Base-by-base conservation (phyloP, 2,329 filamentous ascomycete genomes). In the Pseudogymnoascus sp. region DNA sequence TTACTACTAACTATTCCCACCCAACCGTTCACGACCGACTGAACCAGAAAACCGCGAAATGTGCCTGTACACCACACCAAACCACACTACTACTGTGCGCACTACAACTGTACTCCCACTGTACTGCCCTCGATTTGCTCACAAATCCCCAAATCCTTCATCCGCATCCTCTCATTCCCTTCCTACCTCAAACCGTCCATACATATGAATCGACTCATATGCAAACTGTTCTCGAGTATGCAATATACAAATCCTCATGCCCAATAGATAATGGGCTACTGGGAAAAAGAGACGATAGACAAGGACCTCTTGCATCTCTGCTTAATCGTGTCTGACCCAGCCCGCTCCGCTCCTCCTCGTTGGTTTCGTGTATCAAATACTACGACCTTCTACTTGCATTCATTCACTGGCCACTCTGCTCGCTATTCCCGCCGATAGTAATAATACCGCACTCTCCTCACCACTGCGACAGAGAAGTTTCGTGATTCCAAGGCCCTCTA, bases 381-480 rank as follows among this genome's bases (percentile, higher is more conserved):
- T 12, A 14, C 21, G 21, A 7, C 6, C 42, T 46, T 25, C 42
- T 40, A 18, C 38, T 40, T 46, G 21, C 21, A 14, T 25, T 25
- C 42, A 14, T 25, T 25, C 42, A 46, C 42, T 46, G 21, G 42
- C 42, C 12, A 14, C 21, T 46, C 21, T 46, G 12, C 5, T 46
- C 21, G 42, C 21, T 46, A 46, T 46, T 46, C 6, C 21, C n/a
- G 6, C 4, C 42, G 42, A 25, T 25, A 46, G 42, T 46, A 46
- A 46, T 46, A 46, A 46, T 46, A 46, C 42, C 12, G 42, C 42
- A 46, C 42, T 25, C 42, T 46, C 42, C 42, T 46, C 42, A 46
- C 42, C 42, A 46, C 42, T 46, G 42, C 42, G 11, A 46, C 42
- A 46, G 12, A 23, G 5, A 46, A 46, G 42, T 46, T 46, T 46